Evolutionary conservation across 83 land plant genomes (phyloP).

Genomic region (Larix sibirica): DNA sequence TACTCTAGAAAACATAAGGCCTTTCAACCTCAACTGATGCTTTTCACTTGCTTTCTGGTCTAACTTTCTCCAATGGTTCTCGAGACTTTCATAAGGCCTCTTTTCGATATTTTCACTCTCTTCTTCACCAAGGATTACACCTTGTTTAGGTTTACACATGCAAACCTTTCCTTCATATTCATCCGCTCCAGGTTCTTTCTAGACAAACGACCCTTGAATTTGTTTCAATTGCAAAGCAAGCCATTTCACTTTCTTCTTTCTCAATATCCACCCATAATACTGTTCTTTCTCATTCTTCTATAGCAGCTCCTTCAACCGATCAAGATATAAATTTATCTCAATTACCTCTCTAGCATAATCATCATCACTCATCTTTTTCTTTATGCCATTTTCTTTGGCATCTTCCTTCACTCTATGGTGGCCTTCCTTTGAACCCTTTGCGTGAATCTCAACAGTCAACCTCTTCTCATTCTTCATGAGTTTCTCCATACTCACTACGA

Average conservation of each 20-base stretch:
- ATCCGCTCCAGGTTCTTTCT: not conserved
- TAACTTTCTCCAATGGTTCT: too few relatives aligned
- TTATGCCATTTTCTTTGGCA: not conserved
- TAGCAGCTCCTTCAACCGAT: not conserved
- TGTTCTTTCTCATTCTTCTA: not conserved
- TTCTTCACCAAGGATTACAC: not conserved
- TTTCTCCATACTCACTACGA: not conserved
- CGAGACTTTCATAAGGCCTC: too few relatives aligned
- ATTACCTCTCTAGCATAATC: not conserved
- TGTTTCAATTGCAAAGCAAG: too few relatives aligned
- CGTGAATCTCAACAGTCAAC: too few relatives aligned
- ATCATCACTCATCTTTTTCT: not conserved
- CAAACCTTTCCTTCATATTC: not conserved
- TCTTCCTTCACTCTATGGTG: not conserved
- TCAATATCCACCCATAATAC: not conserved
- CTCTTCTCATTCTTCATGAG: not conserved
- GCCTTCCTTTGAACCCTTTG: too few relatives aligned
- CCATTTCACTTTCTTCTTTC: not conserved
- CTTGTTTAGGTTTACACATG: not conserved
- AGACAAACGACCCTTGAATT: too few relatives aligned
- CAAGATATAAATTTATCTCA: not conserved
- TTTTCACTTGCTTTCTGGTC: too few relatives aligned
- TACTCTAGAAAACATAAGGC: not conserved
- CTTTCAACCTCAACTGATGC: not conserved
- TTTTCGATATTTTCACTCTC: not conserved